These are phyloP conservation scores for Trichoderma afroharzianum DNA, from an alignment of 2,329 filamentous ascomycete genomes.

Conservation along the genomic window DNA sequence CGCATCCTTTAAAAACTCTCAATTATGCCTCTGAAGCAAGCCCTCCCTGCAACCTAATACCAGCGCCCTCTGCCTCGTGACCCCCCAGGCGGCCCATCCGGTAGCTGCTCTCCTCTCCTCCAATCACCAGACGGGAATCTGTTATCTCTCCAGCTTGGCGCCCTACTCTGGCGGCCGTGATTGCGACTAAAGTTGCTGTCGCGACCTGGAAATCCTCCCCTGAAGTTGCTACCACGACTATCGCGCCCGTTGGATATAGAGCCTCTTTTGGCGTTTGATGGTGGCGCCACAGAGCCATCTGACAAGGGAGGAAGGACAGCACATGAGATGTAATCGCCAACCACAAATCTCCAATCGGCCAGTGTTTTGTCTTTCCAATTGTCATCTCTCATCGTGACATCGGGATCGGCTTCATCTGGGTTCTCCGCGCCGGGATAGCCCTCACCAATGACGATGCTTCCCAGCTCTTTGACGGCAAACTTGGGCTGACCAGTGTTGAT, in stretches of 20 bases:
- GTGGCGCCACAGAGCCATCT: conserved; percentile 69
- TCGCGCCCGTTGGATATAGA: conserved; percentile 22
- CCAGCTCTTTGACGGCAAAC: conserved; percentile 77
- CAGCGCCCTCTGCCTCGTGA: conserved; percentile 30
- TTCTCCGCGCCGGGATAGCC: conserved; percentile 45
- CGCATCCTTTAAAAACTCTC: conserved; percentile 17
- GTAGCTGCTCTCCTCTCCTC: conserved; percentile 62
- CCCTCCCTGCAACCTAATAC: conserved; percentile 19
- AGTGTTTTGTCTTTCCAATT: conserved; percentile 70
- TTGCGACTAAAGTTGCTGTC: conserved; percentile 32
- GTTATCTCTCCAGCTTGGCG: conserved; percentile 36
- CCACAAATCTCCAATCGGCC: conserved; percentile 73
- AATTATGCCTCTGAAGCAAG: not conserved
- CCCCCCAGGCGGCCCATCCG: conserved; percentile 44
- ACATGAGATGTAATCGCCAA: conserved; percentile 84
- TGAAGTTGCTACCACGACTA: conserved; percentile 22
- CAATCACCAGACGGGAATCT: conserved; percentile 56
- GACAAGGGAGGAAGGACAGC: conserved; percentile 72
- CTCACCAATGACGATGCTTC: conserved; percentile 73
- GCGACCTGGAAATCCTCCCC: conserved; percentile 25
- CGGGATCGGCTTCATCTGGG: conserved; percentile 36
- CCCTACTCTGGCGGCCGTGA: conserved; percentile 34
- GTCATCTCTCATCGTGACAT: conserved; percentile 35
- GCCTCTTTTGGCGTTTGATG: conserved; percentile 38
- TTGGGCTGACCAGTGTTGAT: conserved; percentile 39